Evolutionary conservation across 805 yeast genomes (phyloP).

Genomic region (Komagataella pseudopastoris): DNA sequence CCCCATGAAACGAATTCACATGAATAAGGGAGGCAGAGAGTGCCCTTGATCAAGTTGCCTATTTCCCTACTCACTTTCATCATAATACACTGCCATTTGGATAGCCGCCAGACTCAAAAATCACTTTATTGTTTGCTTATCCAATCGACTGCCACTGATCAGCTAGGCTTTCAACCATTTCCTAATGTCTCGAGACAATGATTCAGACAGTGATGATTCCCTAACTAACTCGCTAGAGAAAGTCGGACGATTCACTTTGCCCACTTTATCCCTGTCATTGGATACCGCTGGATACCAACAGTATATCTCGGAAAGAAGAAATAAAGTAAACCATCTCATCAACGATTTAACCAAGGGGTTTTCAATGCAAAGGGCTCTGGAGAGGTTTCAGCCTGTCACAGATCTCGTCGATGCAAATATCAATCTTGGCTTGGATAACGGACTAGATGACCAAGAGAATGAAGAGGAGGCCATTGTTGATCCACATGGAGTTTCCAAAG

Average conservation of each 20-base stretch:
- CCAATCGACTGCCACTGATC: neutral
- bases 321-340: conserved; percentile 26
- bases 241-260: neutral
- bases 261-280: neutral
- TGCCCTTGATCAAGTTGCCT: neutral
- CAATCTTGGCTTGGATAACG: conserved; percentile 37
- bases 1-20: neutral
- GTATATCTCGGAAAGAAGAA: conserved; percentile 8
- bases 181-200: conserved; percentile 7
- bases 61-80: neutral
- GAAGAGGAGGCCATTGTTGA: conserved; percentile 15
- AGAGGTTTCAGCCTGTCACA: conserved; percentile 33
- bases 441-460: conserved; percentile 8
- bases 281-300: neutral
- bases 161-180: conserved; percentile 4
- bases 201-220: neutral
- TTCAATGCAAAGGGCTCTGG: conserved; percentile 36
- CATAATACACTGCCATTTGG: neutral
- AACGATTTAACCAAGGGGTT: conserved; percentile 28
- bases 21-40: neutral
- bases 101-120: neutral
- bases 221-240: neutral
- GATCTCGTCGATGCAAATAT: conserved; percentile 32
- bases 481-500: conserved; percentile 26
- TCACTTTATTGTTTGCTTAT: neutral